A percentile compares a stretch with the other conserved stretches of the same genome.
Conservation (phyloP, 2,329 filamentous ascomycete genomes). For the Calycina marina region DNA sequence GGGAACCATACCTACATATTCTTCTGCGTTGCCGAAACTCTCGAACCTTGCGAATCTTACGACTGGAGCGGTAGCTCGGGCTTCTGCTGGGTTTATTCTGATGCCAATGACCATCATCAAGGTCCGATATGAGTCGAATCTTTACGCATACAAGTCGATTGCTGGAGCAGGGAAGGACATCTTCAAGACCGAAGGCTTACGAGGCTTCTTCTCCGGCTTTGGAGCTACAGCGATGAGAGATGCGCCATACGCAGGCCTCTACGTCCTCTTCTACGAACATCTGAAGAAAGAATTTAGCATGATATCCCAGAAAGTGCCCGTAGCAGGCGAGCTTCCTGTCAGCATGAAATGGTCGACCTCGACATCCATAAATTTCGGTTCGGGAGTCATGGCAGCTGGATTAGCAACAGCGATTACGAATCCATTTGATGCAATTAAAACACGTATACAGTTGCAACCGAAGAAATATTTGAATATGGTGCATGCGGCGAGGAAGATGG, state of each 20-base stretch:
- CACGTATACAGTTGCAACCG: conserved; percentile 81
- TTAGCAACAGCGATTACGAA: conserved; percentile 83
- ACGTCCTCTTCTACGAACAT: conserved; percentile 87
- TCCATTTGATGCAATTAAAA: conserved; percentile 94
- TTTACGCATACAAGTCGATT: conserved; percentile 73
- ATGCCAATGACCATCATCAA: conserved; percentile 97
- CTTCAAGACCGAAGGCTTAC: conserved; percentile 52
- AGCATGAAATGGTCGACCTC: conserved; percentile 27
- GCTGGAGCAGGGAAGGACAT: conserved; percentile 62
- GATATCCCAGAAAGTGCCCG: conserved; percentile 13
- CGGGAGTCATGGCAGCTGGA: conserved; percentile 66
- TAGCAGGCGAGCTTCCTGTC: conserved; percentile 10
- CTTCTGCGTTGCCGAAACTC: conserved; percentile 66
- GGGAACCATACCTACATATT: conserved; percentile 24
- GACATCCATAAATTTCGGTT: conserved; percentile 69
- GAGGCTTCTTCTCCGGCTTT: conserved; percentile 86
- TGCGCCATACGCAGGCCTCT: conserved; percentile 91
- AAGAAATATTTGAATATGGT: conserved; percentile 69
- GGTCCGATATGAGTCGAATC: conserved; percentile 80
- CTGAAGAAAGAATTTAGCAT: conserved; percentile 47
- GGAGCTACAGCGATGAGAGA: conserved; percentile 87
- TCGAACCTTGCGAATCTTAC: conserved; percentile 74
- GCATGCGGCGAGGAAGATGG: conserved; percentile 62
- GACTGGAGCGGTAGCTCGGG: conserved; percentile 71
- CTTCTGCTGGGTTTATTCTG: conserved; percentile 75